Base-by-base conservation (phyloP, 1,284 basidiomycete genomes). In the Fistulinella staudtii region DNA sequence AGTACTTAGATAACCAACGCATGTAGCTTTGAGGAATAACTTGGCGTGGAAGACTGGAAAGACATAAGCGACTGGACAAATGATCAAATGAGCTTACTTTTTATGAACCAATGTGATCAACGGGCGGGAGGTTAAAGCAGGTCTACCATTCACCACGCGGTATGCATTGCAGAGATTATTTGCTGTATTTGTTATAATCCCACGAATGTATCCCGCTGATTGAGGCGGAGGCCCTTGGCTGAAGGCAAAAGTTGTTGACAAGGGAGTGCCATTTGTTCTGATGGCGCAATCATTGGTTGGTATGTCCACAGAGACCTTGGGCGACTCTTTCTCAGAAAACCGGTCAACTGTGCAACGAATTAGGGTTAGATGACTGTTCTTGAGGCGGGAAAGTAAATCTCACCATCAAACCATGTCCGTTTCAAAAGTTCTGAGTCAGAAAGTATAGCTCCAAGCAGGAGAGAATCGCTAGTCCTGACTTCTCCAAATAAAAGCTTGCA, bases 391-490 rank as follows among this genome's bases (percentile, higher is more conserved):
- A 18, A 18, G 10, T 14, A 8, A 13, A 18, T 10, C 39, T 10
- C 5, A 49, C 46, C 34, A 36, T 24, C 21, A 30, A 28, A 89
- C 4, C 90, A 90, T 46, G 92, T 74, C 43, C 92, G 74, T 61
- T 85, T 86, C 39, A 98, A 71, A 6, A 86, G 80, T 48, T 80
- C 75, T 31, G 96, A 69, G 44, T 93, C 87, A 0, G n/a, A 93
- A 0, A 98, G 74, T 30, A 97, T 89, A 0, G 89, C 93, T 79
- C 88, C 87, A 56, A 94, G 86, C 14, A 96, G 67, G 9, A 96
- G 68, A 0, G 85, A 81, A 57, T 94, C 91, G 52, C 87, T 87
- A 3, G 80, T 75, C 56, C 83, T 85, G 5, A 80, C 80, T 2
- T 77, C 73, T 37, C 82, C 76, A 52, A 93, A 84, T 17, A 93